Percentiles rank a stretch among this genome's conserved stretches.
phyloP scores from a whole-genome alignment of 441 rosid species.

The Sinapis alba region DNA sequence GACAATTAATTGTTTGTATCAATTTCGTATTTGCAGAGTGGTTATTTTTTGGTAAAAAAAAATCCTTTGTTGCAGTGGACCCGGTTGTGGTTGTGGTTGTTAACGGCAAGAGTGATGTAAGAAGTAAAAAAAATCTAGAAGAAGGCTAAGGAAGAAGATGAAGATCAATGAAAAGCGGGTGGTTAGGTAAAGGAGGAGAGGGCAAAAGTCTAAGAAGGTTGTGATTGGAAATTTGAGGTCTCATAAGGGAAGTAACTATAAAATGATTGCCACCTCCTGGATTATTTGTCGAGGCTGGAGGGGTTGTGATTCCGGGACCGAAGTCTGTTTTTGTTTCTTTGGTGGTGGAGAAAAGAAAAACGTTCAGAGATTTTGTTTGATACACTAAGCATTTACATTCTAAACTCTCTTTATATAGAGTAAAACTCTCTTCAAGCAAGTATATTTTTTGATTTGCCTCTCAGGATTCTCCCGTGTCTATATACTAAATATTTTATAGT shows the following conservation, averaged over 20 bases:
- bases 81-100: no score
- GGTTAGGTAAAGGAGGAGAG: no score
- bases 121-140: no score
- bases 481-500: not conserved
- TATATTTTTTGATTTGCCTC: not conserved
- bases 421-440: not conserved
- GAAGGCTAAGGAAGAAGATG: not conserved
- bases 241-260: not conserved
- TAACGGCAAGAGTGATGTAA: no score
- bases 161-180: no score
- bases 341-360: not conserved
- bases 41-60: no score
- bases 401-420: no score
- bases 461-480: not conserved
- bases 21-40: no score
- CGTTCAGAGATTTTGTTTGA: not conserved
- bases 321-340: not conserved
- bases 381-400: not conserved
- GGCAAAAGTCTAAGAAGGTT: no score
- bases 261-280: not conserved
- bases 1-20: no score
- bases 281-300: not conserved
- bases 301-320: not conserved
- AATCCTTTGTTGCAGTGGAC: no score
- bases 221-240: no score